Evolutionary conservation across 331 rosid species (phyloP), one percentile per base, ranked within the genome.

Genomic region (Dryas integrifolia): DNA sequence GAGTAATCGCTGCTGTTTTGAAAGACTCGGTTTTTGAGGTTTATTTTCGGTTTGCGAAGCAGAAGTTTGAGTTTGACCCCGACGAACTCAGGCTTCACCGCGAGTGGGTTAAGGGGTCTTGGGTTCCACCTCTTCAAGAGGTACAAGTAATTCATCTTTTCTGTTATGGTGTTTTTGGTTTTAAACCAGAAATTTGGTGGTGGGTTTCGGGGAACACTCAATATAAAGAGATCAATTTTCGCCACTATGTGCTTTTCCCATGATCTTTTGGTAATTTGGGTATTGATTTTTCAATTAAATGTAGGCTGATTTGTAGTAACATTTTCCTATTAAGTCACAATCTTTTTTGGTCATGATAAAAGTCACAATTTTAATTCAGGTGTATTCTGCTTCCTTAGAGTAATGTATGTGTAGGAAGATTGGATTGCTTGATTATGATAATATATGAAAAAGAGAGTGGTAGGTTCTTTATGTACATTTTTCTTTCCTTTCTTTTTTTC

Each of bases 1-100:
- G 87, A 35, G 67, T 73, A 57, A 38, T 84, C 44, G 55, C 65
- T n/a, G 48, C 60, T 5, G 73, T 15, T 7, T 8, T 7, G 46
- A 71, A 57, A 2, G 72, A 48, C 47, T 43, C 47, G 21, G 43
- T 10, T 30, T 68, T 77, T 47, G 58, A 6, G 38, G 77, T 84
- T 69, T 72, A 35, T 30, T 75, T 84, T 48, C 56, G 69, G 70
- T 47, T 30, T 45, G 43, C 57, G 9, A 47, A 57, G 64, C 15
- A 62, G 49, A 45, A 35, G 21, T n/a, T 84, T 18, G 65, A 67
- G 24, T 61, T 84, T 26, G 46, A 53, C 5, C 10, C 65, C 2
- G 71, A 74, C 15, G 69, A 66, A n/a, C 43, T 84, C 10, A 75
- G 88, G 75, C 43, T 61, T 72, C 85, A 84, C 61, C 75, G 75